These are phyloP conservation scores for Microcos paniculata DNA, from an alignment of 345 rosid genomes.

Conservation along the genomic window DNA sequence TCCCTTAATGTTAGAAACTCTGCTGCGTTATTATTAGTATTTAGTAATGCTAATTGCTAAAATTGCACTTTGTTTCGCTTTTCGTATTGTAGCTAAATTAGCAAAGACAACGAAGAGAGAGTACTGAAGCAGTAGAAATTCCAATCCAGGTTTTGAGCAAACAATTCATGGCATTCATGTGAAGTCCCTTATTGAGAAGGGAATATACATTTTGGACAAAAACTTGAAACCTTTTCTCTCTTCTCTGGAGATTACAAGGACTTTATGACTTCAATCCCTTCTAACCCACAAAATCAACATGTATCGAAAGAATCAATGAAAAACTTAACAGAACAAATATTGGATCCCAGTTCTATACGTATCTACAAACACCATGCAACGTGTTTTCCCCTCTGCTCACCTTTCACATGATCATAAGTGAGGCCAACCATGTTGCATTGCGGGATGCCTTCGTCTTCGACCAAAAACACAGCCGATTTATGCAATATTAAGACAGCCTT, in stretches of 20 bases:
- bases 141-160: conserved; percentile 3
- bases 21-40: background rate
- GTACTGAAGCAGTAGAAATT: background rate
- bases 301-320: conserved; percentile 23
- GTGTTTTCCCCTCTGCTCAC: conserved; percentile 13
- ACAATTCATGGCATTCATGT: background rate
- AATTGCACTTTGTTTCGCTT: background rate
- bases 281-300: conserved; percentile 19
- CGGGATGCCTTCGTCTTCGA: conserved; percentile 1
- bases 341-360: conserved; percentile 13
- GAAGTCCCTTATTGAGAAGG: conserved; percentile 12
- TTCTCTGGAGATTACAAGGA: conserved; percentile 14
- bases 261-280: conserved; percentile 22
- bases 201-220: conserved; percentile 6
- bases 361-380: conserved; percentile 26
- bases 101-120: background rate
- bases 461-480: conserved; percentile 6
- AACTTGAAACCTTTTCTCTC: background rate
- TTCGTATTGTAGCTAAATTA: background rate
- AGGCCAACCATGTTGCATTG: conserved; percentile 4
- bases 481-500: conserved; percentile 3
- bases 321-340: conserved; percentile 11
- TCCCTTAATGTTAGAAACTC: background rate
- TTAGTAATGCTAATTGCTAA: too few relatives aligned
- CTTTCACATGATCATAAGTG: background rate